Evolutionary conservation across 768 basidiomycete species (phyloP), one percentile per base, ranked within the genome.

Genomic region (Podaxis pistillaris): DNA sequence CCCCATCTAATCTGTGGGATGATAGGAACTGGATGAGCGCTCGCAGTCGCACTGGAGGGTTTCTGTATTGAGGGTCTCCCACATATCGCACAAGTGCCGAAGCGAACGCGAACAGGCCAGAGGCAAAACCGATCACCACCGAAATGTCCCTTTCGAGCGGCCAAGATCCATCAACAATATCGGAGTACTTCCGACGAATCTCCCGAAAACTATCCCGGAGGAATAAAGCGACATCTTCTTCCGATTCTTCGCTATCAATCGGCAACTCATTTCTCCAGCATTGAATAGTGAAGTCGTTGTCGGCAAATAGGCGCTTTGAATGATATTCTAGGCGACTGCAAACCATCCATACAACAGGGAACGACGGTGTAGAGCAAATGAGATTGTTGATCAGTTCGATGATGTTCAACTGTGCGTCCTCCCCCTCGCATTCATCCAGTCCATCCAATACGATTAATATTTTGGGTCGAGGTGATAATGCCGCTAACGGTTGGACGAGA

Each of bases 391-490:
- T 58, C 28, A 37, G 22, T 6, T 59, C n/a, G 36, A 59, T 59
- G 22, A 50, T 47, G 15, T 50, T 37, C n/a, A 50, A 30, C 40
- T 55, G 58, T 2, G 41, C 41, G 4, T 44, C 26, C 19, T 53
- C 50, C 9, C 47, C 30, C 37, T 63, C 22, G 49, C 63, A 63
- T 37, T 54, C 56, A n/a, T 59, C 58, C 7, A 60, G 40, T 1
- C 58, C 58, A 37, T 55, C 58, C 17, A 64, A 44, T 4, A 56
- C 19, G 26, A 60, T 49, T 11, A 60, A 30, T 13, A n/a, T 24
- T 24, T 58, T 54, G 22, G 50, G 30, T 0, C 24, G 5, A 22
- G 44, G n/a, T 33, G 26, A 7, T 12, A 56, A 11, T 12, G 17
- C 13, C 11, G 56, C 37, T 37, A 58, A 37, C 5, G 63, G 58